Evolutionary conservation across 768 basidiomycete species (phyloP), one percentile per base, ranked within the genome.

Genomic region (Daedaleopsis nitida): DNA sequence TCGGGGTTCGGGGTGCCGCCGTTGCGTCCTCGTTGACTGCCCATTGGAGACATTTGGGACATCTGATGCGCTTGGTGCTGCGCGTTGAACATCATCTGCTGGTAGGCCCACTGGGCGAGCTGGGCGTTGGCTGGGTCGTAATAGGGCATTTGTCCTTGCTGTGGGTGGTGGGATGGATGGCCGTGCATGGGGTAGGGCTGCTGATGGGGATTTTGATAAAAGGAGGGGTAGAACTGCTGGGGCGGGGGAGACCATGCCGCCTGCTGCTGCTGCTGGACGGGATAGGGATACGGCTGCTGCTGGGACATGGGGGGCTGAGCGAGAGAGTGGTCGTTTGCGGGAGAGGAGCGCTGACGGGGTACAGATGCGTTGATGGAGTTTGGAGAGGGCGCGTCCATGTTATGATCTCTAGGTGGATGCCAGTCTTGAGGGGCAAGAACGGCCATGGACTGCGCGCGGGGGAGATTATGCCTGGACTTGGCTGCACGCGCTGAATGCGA

Each of bases 41-140:
- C 47, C 47, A 71, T 58, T 27, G 65, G 67, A 34, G 71, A 45
- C 58, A 69, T 63, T 47, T 75, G 73, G 51, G 72, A 72, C 53
- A 80, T 80, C 68, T 78, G 80, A 66, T 83, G 78, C n/a, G 80
- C 76, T 60, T 77, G 27, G 27, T 32, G 77, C 50, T 86, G 83
- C 50, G 86, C 86, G 68, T 83, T 86, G 77, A 85, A 89, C 86
- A 94, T 86, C 91, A 93, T 92, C 69, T 93, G 91, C 75, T 92
- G 91, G 76, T 94, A 94, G 39, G 91, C 89, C 91, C 92, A 94
- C 73, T 91, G 89, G 3, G 90, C 87, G 58, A 86, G 85, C 58
- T 91, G 84, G 65, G 88, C 89, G 55, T 88, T 88, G 65, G 88
- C 86, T 14, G 88, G 89, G 74, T 92, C 89, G 68, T 86, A 91